Evolutionary conservation across 1,284 basidiomycete species (phyloP), one percentile per base, ranked within the genome.

Genomic region (Agaricales sp.): DNA sequence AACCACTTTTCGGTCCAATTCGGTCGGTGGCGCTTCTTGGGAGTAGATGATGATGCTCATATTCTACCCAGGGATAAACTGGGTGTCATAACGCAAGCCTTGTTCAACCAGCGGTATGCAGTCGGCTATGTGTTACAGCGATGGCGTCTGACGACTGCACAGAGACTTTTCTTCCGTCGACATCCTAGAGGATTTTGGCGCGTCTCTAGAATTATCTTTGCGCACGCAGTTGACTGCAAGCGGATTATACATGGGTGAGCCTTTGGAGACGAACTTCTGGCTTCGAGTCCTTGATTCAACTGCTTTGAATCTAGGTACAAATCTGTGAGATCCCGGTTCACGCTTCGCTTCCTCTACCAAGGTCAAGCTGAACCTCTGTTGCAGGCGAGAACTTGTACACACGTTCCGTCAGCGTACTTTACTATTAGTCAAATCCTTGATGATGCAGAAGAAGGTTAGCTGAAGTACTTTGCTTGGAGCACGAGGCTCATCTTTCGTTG

Each of bases 361-460:
- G n/a, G n/a, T n/a, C n/a, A n/a, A n/a, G n/a, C n/a, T n/a, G n/a
- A n/a, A n/a, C n/a, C n/a, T n/a, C n/a, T n/a, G n/a, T n/a, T 43
- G 19, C 53, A 84, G 82, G 53, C 82, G 94, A 41, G 92, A 98
- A 59, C 77, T 99, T 8, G 82, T 99, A 0, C 90, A 94, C 63
- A 87, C 86, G 50, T 98, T 98, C 74, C 80, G 95, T 39, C 90
- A 96, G 67, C 84, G 89, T 55, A 92, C 93, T 0, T 70, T 99
- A n/a, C 73, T 92, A 37, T 72, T 99, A n/a, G 75, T 99, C 53
- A 99, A 99, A 63, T 83, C 96, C 14, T 68, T 99, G 6, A 87
- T 99, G 63, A 70, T 99, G 23, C 95, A 99, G 63, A 90, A 90
- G 65, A 75, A 86, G 68, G 92, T 87, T 57, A 30, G 65, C 54